phyloP scores from a whole-genome alignment of 1,284 basidiomycete genomes.

The Tilletia setariae region DNA sequence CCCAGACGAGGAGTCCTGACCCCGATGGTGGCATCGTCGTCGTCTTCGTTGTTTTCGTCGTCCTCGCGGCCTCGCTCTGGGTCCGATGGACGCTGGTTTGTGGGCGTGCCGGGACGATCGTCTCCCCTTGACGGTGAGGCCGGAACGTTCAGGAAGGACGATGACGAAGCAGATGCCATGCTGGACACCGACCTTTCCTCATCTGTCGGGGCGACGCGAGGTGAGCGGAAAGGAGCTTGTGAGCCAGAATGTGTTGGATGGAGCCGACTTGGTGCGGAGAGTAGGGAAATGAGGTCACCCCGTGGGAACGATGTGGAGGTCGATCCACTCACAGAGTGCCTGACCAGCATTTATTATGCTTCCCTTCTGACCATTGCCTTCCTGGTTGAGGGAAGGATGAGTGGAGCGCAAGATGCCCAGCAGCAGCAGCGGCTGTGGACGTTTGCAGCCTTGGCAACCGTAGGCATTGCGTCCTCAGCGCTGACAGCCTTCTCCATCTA shows the following conservation, averaged over 20 bases:
- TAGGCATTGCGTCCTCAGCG: background rate
- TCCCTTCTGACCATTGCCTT: no score
- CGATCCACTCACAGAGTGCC: background rate
- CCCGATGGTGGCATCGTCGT: slow-evolving; percentile 3
- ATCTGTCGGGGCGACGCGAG: no score
- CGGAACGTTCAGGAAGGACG: background rate
- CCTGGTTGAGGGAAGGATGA: background rate
- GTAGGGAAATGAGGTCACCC: no score
- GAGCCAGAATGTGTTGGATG: no score
- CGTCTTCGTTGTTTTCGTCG: background rate
- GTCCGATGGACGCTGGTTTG: no score
- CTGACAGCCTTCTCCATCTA: slow-evolving; percentile 7
- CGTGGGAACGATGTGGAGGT: background rate
- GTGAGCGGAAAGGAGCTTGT: no score
- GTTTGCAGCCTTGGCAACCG: background rate
- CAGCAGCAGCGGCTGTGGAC: background rate
- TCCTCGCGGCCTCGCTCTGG: background rate
- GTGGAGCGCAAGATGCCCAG: background rate
- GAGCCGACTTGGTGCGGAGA: no score
- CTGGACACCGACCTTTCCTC: no score
- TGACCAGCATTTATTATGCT: background rate
- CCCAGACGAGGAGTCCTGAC: background rate
- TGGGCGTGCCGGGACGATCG: no score
- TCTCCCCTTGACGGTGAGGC: no score
- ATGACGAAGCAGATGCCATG: background rate